A percentile compares a stretch with the other conserved stretches of the same genome.
Evolutionary conservation across 1,284 basidiomycete genomes (phyloP).

Genomic region (Ustilago bromivora): DNA sequence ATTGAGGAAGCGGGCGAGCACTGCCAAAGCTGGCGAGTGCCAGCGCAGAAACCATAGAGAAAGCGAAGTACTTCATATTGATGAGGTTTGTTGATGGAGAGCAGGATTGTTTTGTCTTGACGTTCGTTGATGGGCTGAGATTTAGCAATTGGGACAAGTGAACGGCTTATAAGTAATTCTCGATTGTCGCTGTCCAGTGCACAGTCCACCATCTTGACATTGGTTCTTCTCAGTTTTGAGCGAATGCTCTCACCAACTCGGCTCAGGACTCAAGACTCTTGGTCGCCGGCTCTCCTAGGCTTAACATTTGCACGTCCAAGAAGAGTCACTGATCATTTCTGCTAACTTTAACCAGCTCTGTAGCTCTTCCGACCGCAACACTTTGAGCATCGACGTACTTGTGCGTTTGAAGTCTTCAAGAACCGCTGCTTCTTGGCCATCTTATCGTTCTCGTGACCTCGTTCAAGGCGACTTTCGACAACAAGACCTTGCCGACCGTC

Average conservation of each 20-base stretch:
- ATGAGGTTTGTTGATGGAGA: neutral
- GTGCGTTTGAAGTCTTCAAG: neutral
- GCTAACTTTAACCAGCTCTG: too few relatives aligned
- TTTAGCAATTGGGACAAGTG: neutral
- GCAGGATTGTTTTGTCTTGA: neutral
- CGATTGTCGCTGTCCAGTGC: neutral
- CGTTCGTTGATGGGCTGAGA: neutral
- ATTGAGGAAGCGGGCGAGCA: constrained; percentile 18
- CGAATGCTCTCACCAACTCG: neutral
- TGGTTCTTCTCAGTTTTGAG: neutral
- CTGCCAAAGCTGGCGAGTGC: constrained; percentile 28
- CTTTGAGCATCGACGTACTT: too few relatives aligned
- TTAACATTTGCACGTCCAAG: neutral
- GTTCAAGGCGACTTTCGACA: neutral
- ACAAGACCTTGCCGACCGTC: neutral
- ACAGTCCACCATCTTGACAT: neutral
- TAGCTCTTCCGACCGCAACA: too few relatives aligned
- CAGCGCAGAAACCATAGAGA: constrained; percentile 19
- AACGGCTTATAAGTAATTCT: neutral
- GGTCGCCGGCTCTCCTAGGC: neutral
- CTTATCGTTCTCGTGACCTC: neutral
- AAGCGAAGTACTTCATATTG: constrained; percentile 23
- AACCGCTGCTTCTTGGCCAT: neutral
- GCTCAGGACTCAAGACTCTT: neutral
- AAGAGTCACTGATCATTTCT: too few relatives aligned